phyloP scores from a whole-genome alignment of 140 eudicot genomes.

The Senecio squalidus region DNA sequence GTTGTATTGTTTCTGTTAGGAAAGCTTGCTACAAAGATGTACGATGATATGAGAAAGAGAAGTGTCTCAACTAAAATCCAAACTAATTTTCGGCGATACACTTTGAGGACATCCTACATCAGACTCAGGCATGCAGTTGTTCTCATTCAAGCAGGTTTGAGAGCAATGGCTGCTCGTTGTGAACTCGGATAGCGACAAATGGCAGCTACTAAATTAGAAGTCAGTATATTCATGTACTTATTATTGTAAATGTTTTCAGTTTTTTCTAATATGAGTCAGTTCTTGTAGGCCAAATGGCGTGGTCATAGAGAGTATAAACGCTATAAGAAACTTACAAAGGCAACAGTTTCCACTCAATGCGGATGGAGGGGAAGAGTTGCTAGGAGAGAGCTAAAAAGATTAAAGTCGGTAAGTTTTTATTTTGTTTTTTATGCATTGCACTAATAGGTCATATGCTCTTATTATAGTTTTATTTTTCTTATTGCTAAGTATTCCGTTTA shows the following conservation, averaged over 20 bases:
- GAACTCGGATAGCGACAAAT: constrained; percentile 43
- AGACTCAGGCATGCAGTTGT: constrained; percentile 44
- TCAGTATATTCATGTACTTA: constrained; percentile 23
- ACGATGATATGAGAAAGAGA: constrained; percentile 42
- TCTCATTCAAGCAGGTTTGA: constrained; percentile 57
- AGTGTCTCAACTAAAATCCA: constrained; percentile 56
- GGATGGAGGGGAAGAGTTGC: constrained; percentile 90
- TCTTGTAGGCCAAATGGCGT: constrained; percentile 83
- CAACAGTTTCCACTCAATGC: constrained; percentile 72
- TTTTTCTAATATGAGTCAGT: constrained; percentile 25
- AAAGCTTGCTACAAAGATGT: constrained; percentile 51
- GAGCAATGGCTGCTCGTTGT: constrained; percentile 65
- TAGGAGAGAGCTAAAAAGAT: constrained; percentile 76
- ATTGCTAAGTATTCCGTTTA: background rate
- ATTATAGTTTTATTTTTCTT: background rate
- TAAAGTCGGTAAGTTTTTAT: constrained; percentile 61
- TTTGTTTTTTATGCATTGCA: constrained; percentile 14
- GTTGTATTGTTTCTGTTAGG: constrained; percentile 32
- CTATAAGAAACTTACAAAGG: constrained; percentile 65
- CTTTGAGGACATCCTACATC: constrained; percentile 41
- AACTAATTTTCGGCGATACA: constrained; percentile 49
- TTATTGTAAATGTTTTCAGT: background rate
- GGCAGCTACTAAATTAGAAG: constrained; percentile 78
- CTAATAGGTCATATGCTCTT: background rate
- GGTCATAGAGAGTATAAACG: constrained; percentile 58